Evolutionary conservation across 345 rosid genomes (phyloP), one percentile per base, ranked within the genome.

Genomic region (Eucalyptus pauciflora): DNA sequence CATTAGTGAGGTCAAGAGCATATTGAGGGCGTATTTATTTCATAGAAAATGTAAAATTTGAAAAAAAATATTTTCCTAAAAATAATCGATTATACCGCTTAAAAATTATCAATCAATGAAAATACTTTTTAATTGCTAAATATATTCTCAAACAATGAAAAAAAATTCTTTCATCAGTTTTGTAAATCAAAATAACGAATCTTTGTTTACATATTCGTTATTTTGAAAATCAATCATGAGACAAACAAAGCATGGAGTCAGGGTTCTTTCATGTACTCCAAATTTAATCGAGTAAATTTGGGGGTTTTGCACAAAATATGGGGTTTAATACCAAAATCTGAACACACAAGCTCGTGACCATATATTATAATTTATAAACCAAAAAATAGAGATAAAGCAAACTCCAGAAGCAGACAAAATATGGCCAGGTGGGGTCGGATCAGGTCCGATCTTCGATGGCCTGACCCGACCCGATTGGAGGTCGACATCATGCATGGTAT

Each of bases 71-170:
- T 1, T 67, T 64, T 4, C 3, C 1, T 7, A 15, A 67, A 16
- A 33, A 69, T 13, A 5, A 33, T 3, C 24, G 2, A 20, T 33
- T 69, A 8, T 0, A 64, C 17, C 9, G 2, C 41, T n/a, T 64
- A 67, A 56, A 56, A 24, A 64, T 64, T 13, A 14, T 64, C 7
- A 2, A 15, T n/a, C 18, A n/a, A 64, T n/a, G 71, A 64, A 64
- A 64, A n/a, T 64, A n/a, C 10, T 14, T 29, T 67, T 67, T 67
- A 14, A n/a, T 67, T 31, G 17, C 41, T 8, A 67, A n/a, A 15
- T 3, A 31, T 67, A 7, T 67, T n/a, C 17, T 14, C 0, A 7
- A 1, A 7, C 33, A 13, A 64, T 29, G 3, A 13, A 50, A 5
- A 37, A 37, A 37, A 37, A 37, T 7, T 64, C 76, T n/a, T 64